Conservation (phyloP, 208 protist species). For the Leptomonas pyrrhocoris region DNA sequence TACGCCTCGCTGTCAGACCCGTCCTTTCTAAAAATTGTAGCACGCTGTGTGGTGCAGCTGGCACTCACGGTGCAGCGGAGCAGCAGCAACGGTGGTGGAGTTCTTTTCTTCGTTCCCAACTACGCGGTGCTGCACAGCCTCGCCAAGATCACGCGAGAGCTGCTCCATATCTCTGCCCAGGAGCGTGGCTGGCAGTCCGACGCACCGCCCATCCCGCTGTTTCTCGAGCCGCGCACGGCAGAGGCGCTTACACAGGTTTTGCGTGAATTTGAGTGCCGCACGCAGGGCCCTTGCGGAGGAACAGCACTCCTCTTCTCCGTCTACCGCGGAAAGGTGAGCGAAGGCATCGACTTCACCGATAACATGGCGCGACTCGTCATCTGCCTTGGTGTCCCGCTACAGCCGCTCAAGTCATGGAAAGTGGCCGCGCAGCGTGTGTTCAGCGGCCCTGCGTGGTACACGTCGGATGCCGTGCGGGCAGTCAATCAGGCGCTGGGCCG, state of each 20-base stretch:
- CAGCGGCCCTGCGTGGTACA: conserved; percentile 92
- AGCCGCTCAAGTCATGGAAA: conserved; percentile 59
- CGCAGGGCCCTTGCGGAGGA: conserved; percentile 16
- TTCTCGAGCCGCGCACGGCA: conserved; percentile 38
- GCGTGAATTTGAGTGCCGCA: conserved; percentile 23
- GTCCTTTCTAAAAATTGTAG: conserved; percentile 55
- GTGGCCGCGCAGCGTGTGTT: conserved; percentile 61
- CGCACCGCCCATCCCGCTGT: conserved; percentile 15
- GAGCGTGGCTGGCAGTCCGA: not conserved
- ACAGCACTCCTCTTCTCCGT: conserved; percentile 84
- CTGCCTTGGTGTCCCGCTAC: conserved; percentile 91
- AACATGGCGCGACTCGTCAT: conserved; percentile 93
- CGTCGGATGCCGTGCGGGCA: conserved; percentile 82
- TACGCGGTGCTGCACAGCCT: conserved; percentile 52
- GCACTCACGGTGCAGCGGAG: conserved; percentile 31
- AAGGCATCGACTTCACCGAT: conserved; percentile 96
- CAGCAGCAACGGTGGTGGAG: conserved; percentile 54
- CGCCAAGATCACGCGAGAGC: conserved; percentile 21
- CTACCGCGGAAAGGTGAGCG: conserved; percentile 94
- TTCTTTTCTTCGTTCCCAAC: conserved; percentile 95
- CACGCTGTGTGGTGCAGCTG: conserved; percentile 46
- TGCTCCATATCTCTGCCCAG: conserved; percentile 13
- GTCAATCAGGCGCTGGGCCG: conserved; percentile 97
- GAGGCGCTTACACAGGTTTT: conserved; percentile 36
- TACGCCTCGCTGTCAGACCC: conserved; percentile 47